Evolutionary conservation across 2,329 filamentous ascomycete genomes (phyloP).

Genomic region (Metarhizium anisopliae): DNA sequence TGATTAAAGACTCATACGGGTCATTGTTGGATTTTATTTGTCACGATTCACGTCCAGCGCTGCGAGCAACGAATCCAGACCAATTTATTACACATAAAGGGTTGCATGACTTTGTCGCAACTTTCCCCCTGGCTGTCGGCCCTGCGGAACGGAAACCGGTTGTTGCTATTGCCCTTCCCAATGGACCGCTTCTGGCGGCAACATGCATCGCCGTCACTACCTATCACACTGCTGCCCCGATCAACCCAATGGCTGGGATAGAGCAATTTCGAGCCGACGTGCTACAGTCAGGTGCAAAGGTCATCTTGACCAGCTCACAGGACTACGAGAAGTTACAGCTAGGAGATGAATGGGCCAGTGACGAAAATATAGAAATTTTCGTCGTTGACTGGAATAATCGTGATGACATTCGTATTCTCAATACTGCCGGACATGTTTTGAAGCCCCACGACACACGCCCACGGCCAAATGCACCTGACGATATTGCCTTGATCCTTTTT

Average conservation of each 20-base stretch:
- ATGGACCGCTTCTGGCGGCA: conserved; percentile 43
- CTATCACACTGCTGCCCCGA: conserved; percentile 42
- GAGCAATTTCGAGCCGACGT: conserved; percentile 44
- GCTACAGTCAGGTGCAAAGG: conserved; percentile 33
- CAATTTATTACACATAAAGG: conserved; percentile 22
- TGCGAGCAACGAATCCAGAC: conserved; percentile 16
- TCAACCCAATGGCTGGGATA: conserved; percentile 37
- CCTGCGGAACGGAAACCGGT: conserved; percentile 25
- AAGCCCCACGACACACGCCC: conserved; percentile 1
- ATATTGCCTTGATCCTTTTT: conserved; percentile 43
- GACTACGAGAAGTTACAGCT: conserved; percentile 32
- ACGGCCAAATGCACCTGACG: conserved; percentile 32
- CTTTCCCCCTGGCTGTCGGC: conserved; percentile 21
- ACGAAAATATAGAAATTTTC: conserved; percentile 28
- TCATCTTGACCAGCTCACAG: conserved; percentile 33
- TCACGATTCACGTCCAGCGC: conserved; percentile 16
- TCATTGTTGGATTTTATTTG: conserved; percentile 30
- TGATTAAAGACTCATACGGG: conserved; percentile 22
- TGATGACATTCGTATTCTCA: conserved; percentile 25
- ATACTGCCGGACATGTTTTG: conserved; percentile 9
- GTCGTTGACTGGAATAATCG: conserved; percentile 27
- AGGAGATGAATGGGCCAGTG: conserved; percentile 15
- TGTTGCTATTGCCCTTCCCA: conserved; percentile 42
- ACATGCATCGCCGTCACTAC: conserved; percentile 38
- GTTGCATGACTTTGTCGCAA: conserved; percentile 21